phyloP scores from a whole-genome alignment of 805 yeast species.

The Yamadazyma sp. region DNA sequence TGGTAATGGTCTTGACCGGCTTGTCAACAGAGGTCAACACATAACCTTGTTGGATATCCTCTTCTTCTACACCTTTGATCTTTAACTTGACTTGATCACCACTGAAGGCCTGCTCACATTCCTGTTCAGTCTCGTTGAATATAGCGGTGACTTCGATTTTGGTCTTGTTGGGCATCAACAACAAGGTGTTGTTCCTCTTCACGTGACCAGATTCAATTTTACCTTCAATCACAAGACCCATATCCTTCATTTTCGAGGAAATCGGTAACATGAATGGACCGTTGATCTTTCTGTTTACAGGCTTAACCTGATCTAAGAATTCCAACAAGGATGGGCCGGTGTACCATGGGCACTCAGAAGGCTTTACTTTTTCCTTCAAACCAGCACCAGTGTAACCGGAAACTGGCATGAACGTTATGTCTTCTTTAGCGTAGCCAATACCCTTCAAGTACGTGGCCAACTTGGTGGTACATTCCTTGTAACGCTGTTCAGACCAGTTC shows the following conservation, averaged over 20 bases:
- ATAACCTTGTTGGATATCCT: slow-evolving; percentile 88
- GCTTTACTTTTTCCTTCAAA: slow-evolving; percentile 76
- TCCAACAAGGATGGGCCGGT: slow-evolving; percentile 89
- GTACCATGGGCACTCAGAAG: slow-evolving; percentile 78
- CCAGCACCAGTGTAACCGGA: slow-evolving; percentile 98
- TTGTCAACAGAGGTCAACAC: slow-evolving; percentile 82
- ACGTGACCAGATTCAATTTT: slow-evolving; percentile 95
- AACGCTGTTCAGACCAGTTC: slow-evolving; percentile 92
- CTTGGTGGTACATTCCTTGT: slow-evolving; percentile 90
- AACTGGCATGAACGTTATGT: slow-evolving; percentile 92
- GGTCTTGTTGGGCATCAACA: slow-evolving; percentile 90
- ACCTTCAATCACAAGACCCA: slow-evolving; percentile 98
- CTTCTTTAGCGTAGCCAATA: slow-evolving; percentile 86
- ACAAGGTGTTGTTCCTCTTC: slow-evolving; percentile 69
- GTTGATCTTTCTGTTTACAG: slow-evolving; percentile 80
- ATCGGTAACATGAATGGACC: slow-evolving; percentile 98
- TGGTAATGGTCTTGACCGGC: slow-evolving; percentile 89
- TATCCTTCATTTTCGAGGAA: slow-evolving; percentile 90
- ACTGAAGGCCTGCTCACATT: slow-evolving; percentile 83
- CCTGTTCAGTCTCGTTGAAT: slow-evolving; percentile 94
- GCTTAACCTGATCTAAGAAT: slow-evolving; percentile 78
- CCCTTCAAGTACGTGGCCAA: slow-evolving; percentile 76
- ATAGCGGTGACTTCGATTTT: slow-evolving; percentile 82
- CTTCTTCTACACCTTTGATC: slow-evolving; percentile 95
- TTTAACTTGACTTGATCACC: slow-evolving; percentile 97